These are phyloP conservation scores for Rasamsonia emersonii DNA, from an alignment of 2,329 filamentous ascomycete species.

Conservation along the genomic window DNA sequence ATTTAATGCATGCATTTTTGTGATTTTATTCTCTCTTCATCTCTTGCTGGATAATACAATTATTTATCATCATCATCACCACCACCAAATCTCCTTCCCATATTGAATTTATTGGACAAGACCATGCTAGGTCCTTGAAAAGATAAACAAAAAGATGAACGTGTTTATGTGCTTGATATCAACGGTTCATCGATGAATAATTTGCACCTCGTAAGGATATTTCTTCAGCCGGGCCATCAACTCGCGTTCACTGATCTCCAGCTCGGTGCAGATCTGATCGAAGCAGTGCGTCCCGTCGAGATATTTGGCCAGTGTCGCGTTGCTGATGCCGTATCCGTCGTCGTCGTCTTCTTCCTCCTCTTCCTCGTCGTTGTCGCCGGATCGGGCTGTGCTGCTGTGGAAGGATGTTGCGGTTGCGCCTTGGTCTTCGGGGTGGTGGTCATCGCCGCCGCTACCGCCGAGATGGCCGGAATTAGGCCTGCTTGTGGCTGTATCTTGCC, in stretches of 20 bases:
- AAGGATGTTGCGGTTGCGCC: conserved; percentile 3
- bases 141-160: too few relatives aligned
- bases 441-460: conserved; percentile 2
- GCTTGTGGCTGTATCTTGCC: background rate
- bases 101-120: too few relatives aligned
- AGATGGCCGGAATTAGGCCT: background rate
- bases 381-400: conserved; percentile 4
- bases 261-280: conserved; percentile 43
- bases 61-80: too few relatives aligned
- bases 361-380: conserved; percentile 4
- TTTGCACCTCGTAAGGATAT: conserved; percentile 36
- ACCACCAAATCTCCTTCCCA: too few relatives aligned
- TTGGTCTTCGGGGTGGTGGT: background rate
- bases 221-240: conserved; percentile 35
- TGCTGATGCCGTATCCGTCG: conserved; percentile 25
- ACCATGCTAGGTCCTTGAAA: too few relatives aligned
- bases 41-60: too few relatives aligned
- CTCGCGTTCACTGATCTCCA: conserved; percentile 40
- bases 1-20: too few relatives aligned
- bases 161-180: too few relatives aligned
- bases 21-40: too few relatives aligned
- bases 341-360: conserved; percentile 18
- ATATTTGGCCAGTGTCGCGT: conserved; percentile 31
- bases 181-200: conserved; percentile 38
- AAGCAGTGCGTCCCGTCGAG: conserved; percentile 43